phyloP scores from a whole-genome alignment of 352 stramenopile genomes.

The Globisporangium ultimum region DNA sequence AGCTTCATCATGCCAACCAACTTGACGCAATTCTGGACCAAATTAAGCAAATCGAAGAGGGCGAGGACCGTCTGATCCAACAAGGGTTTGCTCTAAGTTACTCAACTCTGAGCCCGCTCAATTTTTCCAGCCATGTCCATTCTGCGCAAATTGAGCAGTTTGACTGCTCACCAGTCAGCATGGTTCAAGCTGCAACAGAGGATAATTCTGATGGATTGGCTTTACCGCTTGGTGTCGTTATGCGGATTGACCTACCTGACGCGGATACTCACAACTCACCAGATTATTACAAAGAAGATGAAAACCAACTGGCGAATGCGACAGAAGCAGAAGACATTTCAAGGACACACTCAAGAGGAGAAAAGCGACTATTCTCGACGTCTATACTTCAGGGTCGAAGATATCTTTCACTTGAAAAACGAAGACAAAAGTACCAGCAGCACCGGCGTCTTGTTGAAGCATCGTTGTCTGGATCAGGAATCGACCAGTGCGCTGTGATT shows the following conservation, averaged over 20 bases:
- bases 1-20: constrained; percentile 24
- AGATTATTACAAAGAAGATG: neutral
- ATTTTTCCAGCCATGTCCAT: neutral
- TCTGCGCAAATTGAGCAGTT: neutral
- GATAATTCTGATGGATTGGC: constrained; percentile 13
- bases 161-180: neutral
- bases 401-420: constrained; percentile 42
- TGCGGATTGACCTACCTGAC: constrained; percentile 32
- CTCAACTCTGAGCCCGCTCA: constrained; percentile 6
- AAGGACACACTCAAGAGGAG: constrained; percentile 11
- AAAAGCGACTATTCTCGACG: constrained; percentile 15
- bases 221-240: constrained; percentile 43
- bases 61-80: constrained; percentile 34
- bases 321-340: constrained; percentile 9
- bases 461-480: constrained; percentile 48
- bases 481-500: constrained; percentile 55
- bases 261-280: neutral
- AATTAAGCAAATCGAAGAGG: constrained; percentile 45
- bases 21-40: constrained; percentile 47
- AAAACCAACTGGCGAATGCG: neutral
- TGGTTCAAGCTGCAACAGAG: neutral
- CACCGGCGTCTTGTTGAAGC: constrained; percentile 54
- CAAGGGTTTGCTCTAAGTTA: constrained; percentile 33
- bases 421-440: constrained; percentile 39
- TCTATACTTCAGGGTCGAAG: constrained; percentile 14